Conservation (phyloP, 2,329 filamentous ascomycete species). For the Epichloe sibirici region DNA sequence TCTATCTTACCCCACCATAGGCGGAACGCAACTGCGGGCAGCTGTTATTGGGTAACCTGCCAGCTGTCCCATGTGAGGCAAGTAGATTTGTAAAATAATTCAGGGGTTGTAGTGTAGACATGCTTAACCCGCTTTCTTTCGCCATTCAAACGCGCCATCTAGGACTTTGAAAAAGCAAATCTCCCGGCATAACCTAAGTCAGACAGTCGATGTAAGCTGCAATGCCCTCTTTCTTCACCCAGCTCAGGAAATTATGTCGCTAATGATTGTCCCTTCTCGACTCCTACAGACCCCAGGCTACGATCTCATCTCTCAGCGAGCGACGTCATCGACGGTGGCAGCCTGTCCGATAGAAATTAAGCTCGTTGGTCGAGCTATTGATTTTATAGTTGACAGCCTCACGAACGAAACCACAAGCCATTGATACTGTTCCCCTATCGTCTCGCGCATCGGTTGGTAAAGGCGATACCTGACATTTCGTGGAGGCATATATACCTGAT, state of each 20-base stretch:
- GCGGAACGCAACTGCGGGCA: no score
- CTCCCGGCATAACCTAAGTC: no score
- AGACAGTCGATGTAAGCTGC: no score
- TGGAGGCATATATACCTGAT: neutral
- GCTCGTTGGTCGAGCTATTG: neutral
- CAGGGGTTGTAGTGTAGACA: no score
- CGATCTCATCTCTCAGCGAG: neutral
- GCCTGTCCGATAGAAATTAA: neutral
- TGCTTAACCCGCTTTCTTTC: no score
- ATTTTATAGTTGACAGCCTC: neutral
- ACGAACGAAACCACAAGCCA: neutral
- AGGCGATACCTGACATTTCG: neutral
- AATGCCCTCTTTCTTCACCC: neutral
- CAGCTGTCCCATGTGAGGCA: no score
- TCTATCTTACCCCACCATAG: no score
- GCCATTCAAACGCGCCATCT: no score
- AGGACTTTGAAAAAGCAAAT: neutral
- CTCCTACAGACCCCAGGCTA: neutral
- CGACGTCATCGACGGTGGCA: conserved; percentile 1
- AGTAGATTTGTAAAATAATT: no score
- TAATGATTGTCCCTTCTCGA: neutral
- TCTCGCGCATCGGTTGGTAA: neutral
- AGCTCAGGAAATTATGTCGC: neutral
- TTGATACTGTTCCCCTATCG: neutral
- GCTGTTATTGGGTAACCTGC: no score